Evolutionary conservation across 163 green algal species (phyloP).

Genomic region (Scenedesmus sp.): DNA sequence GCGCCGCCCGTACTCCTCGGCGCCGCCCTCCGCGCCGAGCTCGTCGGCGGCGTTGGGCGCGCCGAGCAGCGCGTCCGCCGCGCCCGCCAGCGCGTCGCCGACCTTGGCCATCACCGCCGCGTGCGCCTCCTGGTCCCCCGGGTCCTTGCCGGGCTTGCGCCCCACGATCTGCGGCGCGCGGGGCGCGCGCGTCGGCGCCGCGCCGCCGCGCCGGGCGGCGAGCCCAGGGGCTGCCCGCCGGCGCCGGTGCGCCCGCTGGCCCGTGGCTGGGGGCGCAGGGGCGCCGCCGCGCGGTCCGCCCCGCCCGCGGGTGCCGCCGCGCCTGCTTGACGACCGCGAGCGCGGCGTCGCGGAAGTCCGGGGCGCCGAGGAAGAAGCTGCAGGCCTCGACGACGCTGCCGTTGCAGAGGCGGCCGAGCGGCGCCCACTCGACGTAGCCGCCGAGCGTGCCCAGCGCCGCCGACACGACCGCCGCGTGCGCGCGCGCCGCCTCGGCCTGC

Average conservation of each 20-base stretch:
- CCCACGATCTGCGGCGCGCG: constrained; percentile 20
- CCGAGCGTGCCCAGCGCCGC: constrained; percentile 65
- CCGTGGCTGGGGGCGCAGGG: no score
- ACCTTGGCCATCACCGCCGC: constrained; percentile 51
- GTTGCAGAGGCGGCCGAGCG: constrained; percentile 61
- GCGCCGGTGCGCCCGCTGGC: no score
- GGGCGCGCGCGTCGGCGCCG: no score
- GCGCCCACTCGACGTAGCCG: constrained; percentile 81
- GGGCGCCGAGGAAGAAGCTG: constrained; percentile 60
- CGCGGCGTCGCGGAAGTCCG: constrained; percentile 70
- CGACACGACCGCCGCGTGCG: constrained; percentile 67
- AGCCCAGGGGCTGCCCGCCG: no score
- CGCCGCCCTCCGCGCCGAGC: constrained; percentile 59
- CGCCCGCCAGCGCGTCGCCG: constrained; percentile 51
- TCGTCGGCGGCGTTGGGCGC: constrained; percentile 39
- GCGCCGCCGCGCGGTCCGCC: no score
- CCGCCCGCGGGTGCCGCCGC: background rate
- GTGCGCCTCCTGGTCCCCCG: constrained; percentile 56
- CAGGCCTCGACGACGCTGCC: constrained; percentile 73
- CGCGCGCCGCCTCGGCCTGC: constrained; percentile 27
- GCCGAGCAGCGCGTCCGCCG: constrained; percentile 37
- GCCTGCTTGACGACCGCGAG: constrained; percentile 73
- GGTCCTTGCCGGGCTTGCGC: constrained; percentile 35
- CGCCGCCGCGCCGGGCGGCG: no score
- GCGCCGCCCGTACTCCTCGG: constrained; percentile 67